phyloP scores from a whole-genome alignment of 2,329 filamentous ascomycete species.

The Claviceps africana region DNA sequence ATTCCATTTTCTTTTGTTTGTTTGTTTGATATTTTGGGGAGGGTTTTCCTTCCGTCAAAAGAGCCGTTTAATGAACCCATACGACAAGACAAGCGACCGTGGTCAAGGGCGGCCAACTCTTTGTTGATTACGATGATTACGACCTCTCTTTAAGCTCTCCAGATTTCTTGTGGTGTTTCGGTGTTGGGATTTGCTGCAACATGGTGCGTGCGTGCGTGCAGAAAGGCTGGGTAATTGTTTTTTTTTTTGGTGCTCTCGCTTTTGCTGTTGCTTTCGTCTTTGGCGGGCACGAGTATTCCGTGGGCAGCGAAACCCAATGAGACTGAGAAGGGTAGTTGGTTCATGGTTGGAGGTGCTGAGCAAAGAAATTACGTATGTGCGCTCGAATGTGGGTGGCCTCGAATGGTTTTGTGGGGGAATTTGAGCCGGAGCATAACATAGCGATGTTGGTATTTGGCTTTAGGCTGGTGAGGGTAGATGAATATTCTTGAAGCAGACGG shows the following conservation, averaged over 20 bases:
- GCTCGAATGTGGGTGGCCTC: neutral
- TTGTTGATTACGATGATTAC: slow-evolving; percentile 5
- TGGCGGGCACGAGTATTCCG: neutral
- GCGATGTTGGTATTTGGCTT: neutral
- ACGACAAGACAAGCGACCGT: slow-evolving; percentile 1
- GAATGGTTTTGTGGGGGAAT: neutral
- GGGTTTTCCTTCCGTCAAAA: slow-evolving; percentile 1
- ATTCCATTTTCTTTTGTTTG: slow-evolving; percentile 4
- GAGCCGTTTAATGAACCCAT: slow-evolving; percentile 5
- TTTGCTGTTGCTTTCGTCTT: neutral
- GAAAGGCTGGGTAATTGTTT: neutral
- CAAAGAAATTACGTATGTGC: neutral
- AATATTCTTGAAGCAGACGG: neutral
- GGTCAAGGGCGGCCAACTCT: neutral
- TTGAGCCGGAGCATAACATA: neutral
- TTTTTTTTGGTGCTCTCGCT: neutral
- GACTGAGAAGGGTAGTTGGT: neutral
- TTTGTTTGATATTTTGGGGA: no score
- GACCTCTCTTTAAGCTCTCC: slow-evolving; percentile 1
- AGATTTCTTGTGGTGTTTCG: slow-evolving; percentile 1
- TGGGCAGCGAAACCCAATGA: neutral
- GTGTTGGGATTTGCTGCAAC: neutral
- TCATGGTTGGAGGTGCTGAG: neutral
- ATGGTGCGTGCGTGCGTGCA: neutral
- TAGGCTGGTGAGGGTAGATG: neutral